phyloP scores from a whole-genome alignment of 495 filamentous ascomycete genomes.

The Amphirosellinia nigrospora region DNA sequence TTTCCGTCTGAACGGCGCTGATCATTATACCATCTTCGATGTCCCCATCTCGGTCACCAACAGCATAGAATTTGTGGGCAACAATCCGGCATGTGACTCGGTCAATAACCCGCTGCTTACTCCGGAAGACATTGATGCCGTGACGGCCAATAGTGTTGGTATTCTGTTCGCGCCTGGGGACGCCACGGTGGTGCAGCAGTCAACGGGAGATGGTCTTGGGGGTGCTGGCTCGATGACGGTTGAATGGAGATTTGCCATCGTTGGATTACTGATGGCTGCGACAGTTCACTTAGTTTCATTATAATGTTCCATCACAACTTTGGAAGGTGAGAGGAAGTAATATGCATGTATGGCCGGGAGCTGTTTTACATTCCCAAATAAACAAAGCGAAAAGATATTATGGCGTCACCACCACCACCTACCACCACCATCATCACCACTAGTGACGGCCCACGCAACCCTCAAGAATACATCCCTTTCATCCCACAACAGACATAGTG shows the following conservation, averaged over 20 bases:
- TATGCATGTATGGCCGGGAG: neutral
- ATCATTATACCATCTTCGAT: slow-evolving; percentile 73
- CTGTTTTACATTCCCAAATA: neutral
- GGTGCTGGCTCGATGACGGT: slow-evolving; percentile 34
- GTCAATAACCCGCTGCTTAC: slow-evolving; percentile 52
- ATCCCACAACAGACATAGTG: neutral
- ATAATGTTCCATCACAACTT: neutral
- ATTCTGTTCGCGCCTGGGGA: slow-evolving; percentile 56
- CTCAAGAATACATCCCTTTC: neutral
- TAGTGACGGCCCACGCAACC: neutral
- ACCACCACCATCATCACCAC: neutral
- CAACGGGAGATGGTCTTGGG: slow-evolving; percentile 36
- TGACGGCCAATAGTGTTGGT: slow-evolving; percentile 43
- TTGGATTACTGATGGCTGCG: slow-evolving; percentile 21
- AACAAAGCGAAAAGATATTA: neutral
- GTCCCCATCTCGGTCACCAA: slow-evolving; percentile 72
- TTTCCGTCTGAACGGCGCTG: slow-evolving; percentile 64
- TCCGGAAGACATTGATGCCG: slow-evolving; percentile 46
- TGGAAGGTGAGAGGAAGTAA: neutral
- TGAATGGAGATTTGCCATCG: slow-evolving; percentile 15
- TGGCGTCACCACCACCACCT: neutral
- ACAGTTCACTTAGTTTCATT: neutral
- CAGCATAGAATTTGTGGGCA: slow-evolving; percentile 50
- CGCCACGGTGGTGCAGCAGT: slow-evolving; percentile 44
- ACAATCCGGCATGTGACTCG: slow-evolving; percentile 52